Evolutionary conservation across 352 stramenopile species (phyloP), one percentile per base, ranked within the genome.

Genomic region (Globisporangium apiculatum): DNA sequence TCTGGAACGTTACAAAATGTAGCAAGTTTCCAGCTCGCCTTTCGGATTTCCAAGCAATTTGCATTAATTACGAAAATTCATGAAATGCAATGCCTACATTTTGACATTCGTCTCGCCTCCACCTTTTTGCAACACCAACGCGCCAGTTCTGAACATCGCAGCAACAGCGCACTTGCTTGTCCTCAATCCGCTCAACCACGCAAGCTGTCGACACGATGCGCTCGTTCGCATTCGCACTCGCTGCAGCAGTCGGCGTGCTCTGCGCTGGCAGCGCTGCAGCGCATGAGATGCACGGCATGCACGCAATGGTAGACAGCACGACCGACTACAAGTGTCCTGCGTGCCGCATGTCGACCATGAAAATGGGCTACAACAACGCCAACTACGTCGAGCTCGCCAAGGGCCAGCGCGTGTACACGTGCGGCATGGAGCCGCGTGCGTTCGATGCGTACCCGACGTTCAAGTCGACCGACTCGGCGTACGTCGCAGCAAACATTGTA

Each of bases 401-500:
- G 48, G 79, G 78, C 17, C 83, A 94, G 69, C 68, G 64, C 37
- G 62, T 94, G 54, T 90, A 87, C 68, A 75, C 81, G 45, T 93
- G 83, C 58, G 81, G 81, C 53, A 94, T 94, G 83, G 76, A 68
- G 17, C 52, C 79, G 52, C 71, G 71, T 10, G 12, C 47, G 18
- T 86, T 87, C 53, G 15, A 24, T 4, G 15, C 57, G 3, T 42
- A 68, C 55, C 85, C 87, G 60, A 60, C 61, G 50, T 83, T 79
- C 55, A 45, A 76, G 51, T 77, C 82, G 53, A 89, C 83, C 17
- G 81, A 93, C 64, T 78, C 81, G 48, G 59, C 80, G 36, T 89
- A 89, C 57, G 55, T 91, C 42, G 83, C 76, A 8, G 79, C 81
- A 49, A 91, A 89, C 53, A 84, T 93, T 72, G 83, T 87, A 58